Base-by-base conservation (phyloP, 2,329 filamentous ascomycete species). In the Plectosphaerella cucumerina region DNA sequence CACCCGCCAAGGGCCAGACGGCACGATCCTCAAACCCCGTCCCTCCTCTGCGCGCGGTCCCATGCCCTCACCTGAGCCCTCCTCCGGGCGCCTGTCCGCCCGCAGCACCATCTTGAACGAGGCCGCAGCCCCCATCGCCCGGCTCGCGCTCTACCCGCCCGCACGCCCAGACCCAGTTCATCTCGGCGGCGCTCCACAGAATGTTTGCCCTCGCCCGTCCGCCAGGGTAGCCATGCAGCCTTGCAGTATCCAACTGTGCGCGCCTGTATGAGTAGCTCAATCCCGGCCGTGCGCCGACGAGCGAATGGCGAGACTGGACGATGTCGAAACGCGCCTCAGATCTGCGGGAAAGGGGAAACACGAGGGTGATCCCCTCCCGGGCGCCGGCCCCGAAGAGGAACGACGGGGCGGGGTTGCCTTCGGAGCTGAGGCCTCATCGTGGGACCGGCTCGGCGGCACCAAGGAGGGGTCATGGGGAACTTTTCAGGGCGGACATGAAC, bases 311-410 rank as follows among this genome's bases (percentile, higher is more conserved):
- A 43, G 22, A 43, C 31, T 20, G 37, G 47, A 43, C 31, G 47
- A 41, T 14, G 12, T 43, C 37, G 47, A 49, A 49, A 49, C 47
- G 47, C 31, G 47, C 47, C 20, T 49, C 39, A 49, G 37, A 35
- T 49, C 47, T 44, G 33, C 33, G 18, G 37, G 23, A 35, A 20
- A 49, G 31, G 34, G 47, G 47, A 49, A 49, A 49, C 47, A 49
- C 45, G 45, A 47, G 35, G 45, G 44, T 37, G 31, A 47, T 47
- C 45, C 21, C 39, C 21, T 33, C 45, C 26, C 26, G 26, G 26
- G 26, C 26, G 26, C 26, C 26, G 26, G 26, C 4, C 26, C 26
- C 26, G 26, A 31, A 11, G 43, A 20, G 5, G 43, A 26, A 21
- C 22, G 22, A 17, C 43, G 43, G 43, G 43, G n/a, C 33, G 15